These are phyloP conservation scores for Eucalyptus urophylla DNA, from an alignment of 345 rosid genomes.

Conservation along the genomic window DNA sequence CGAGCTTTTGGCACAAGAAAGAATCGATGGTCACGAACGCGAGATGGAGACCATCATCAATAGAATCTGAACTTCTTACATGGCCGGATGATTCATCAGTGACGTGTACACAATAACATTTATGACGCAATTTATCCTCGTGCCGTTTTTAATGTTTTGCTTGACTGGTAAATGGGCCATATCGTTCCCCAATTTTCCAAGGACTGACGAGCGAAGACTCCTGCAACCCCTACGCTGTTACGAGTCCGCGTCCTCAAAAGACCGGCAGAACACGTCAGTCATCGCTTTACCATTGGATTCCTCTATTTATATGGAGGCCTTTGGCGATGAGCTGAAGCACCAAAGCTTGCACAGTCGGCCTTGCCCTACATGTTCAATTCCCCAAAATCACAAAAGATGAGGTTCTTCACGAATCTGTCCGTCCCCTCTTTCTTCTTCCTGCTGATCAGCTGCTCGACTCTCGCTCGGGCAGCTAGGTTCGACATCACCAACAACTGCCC, in stretches of 20 bases:
- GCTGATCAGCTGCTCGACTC: background rate
- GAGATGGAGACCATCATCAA: background rate
- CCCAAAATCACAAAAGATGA: background rate
- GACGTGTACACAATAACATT: background rate
- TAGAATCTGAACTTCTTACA: background rate
- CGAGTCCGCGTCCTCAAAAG: background rate
- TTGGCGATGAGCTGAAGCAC: background rate
- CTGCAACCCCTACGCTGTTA: background rate
- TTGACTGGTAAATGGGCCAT: background rate
- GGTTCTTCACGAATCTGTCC: background rate
- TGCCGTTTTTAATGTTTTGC: background rate
- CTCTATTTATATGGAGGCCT: background rate
- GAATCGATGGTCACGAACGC: background rate
- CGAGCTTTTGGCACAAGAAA: background rate
- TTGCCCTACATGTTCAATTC: background rate
- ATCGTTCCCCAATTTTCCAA: background rate
- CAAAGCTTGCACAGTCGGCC: background rate
- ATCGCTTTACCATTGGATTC: background rate
- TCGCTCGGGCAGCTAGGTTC: background rate
- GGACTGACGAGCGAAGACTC: background rate
- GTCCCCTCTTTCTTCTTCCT: background rate
- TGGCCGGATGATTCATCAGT: background rate
- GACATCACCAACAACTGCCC: slow-evolving; percentile 6
- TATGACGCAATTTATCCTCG: too few relatives aligned
- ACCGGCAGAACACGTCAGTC: background rate